phyloP scores from a whole-genome alignment of 768 basidiomycete genomes.

The Panaeolus papilionaceus region DNA sequence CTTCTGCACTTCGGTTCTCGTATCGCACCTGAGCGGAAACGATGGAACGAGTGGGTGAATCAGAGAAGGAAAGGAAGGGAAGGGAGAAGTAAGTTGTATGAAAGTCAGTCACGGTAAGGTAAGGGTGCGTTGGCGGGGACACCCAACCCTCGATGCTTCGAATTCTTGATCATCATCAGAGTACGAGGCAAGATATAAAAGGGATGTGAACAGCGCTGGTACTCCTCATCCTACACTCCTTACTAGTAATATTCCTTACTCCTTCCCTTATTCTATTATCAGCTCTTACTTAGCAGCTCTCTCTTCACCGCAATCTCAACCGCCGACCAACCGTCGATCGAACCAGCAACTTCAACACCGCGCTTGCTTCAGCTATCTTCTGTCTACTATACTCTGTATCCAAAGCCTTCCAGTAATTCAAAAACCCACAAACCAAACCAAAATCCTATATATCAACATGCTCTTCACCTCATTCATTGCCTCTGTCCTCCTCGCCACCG shows the following conservation, averaged over 20 bases:
- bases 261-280: conserved; percentile 8
- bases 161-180: background rate
- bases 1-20: conserved; percentile 6
- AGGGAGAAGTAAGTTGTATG: background rate
- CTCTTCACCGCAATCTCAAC: conserved; percentile 8
- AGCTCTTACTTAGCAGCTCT: background rate
- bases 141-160: background rate
- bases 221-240: conserved; percentile 6
- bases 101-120: background rate
- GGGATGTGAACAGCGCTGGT: background rate
- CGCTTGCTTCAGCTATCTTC: background rate
- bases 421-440: conserved; percentile 1
- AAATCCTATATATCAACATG: conserved; percentile 24
- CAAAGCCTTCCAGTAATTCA: background rate
- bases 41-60: background rate
- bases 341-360: conserved; percentile 12
- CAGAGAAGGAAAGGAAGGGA: background rate
- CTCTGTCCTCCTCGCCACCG: conserved; percentile 32
- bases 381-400: conserved; percentile 15
- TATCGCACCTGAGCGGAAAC: conserved; percentile 13
- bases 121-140: conserved; percentile 4
- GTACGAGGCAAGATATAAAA: background rate
- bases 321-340: conserved; percentile 2
- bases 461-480: conserved; percentile 39
- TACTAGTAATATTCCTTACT: conserved; percentile 11